Conservation (phyloP, 352 stramenopile genomes). For the Pythium phragmiticola region DNA sequence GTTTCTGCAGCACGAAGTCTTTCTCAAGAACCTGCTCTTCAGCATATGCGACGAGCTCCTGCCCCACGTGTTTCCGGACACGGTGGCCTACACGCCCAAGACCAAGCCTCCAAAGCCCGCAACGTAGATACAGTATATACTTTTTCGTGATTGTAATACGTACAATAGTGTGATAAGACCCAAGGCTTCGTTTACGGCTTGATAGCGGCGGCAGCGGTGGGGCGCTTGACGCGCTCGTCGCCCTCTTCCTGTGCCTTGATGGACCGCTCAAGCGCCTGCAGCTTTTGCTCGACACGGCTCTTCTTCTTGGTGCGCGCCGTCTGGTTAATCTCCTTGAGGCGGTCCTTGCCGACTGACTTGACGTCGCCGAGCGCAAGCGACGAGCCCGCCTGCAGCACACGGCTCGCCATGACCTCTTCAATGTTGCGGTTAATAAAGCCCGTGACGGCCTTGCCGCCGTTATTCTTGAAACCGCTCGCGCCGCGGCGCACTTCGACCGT, state of each 20-base stretch:
- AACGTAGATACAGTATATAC: not conserved
- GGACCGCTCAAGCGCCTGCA: constrained; percentile 67
- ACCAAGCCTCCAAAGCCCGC: constrained; percentile 5
- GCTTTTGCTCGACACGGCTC: constrained; percentile 80
- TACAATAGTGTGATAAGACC: constrained; percentile 9
- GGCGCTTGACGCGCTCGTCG: constrained; percentile 32
- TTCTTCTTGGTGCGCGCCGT: constrained; percentile 82
- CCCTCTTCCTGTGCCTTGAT: constrained; percentile 82
- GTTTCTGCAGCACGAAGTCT: constrained; percentile 86
- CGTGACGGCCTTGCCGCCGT: constrained; percentile 74
- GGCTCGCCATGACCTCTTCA: constrained; percentile 84
- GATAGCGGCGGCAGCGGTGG: constrained; percentile 25
- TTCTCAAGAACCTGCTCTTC: constrained; percentile 85
- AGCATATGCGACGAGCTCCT: constrained; percentile 76
- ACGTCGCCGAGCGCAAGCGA: constrained; percentile 62
- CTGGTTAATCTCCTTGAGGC: constrained; percentile 86
- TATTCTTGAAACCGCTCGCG: constrained; percentile 69
- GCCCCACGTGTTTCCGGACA: constrained; percentile 74
- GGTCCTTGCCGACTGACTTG: constrained; percentile 72
- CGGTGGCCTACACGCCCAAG: constrained; percentile 48
- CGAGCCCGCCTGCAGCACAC: constrained; percentile 71
- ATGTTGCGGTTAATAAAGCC: constrained; percentile 88
- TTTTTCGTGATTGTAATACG: constrained; percentile 3
- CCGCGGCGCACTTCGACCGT: constrained; percentile 79
- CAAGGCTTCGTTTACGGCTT: constrained; percentile 10